A percentile compares a stretch with the other conserved stretches of the same genome.
Conservation (phyloP, 1,139 yeast species). For the Debaryomyces singareniensis region DNA sequence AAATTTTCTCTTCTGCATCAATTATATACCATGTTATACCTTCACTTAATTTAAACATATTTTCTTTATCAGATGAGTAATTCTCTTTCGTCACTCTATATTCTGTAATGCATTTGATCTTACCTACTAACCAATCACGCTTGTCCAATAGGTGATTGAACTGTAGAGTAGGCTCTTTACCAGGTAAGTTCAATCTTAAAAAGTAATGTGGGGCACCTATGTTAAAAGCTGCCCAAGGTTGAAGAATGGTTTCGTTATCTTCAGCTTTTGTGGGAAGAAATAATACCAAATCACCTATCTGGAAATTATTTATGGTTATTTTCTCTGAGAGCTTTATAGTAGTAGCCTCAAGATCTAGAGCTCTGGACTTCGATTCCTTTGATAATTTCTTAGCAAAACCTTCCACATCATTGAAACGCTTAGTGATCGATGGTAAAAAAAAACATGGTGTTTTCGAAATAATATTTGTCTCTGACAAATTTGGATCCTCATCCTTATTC, state of each 20-base stretch:
- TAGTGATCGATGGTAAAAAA: constrained; percentile 60
- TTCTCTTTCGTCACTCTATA: constrained; percentile 35
- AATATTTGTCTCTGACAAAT: too few relatives aligned
- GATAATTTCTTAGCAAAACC: constrained; percentile 83
- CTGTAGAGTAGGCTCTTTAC: constrained; percentile 11
- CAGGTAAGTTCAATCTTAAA: constrained; percentile 30
- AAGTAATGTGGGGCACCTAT: constrained; percentile 76
- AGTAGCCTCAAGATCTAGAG: constrained; percentile 35
- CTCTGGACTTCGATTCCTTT: constrained; percentile 54
- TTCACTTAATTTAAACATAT: constrained; percentile 44
- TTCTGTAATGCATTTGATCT: constrained; percentile 47
- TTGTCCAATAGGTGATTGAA: constrained; percentile 9
- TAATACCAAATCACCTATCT: constrained; percentile 66
- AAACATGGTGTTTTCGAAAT: constrained; percentile 20
- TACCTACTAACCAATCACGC: constrained; percentile 70
- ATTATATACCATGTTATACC: constrained; percentile 48
- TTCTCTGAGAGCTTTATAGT: constrained; percentile 38
- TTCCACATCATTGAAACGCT: constrained; percentile 85
- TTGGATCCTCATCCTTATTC: not conserved
- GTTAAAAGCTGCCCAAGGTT: constrained; percentile 86
- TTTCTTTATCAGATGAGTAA: constrained; percentile 20
- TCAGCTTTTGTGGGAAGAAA: constrained; percentile 71
- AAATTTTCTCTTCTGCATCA: constrained; percentile 35
- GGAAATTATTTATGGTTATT: constrained; percentile 62
- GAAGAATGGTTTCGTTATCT: constrained; percentile 17